Percentiles rank a stretch among this genome's conserved stretches.
Evolutionary conservation across 2,329 filamentous ascomycete genomes (phyloP).

Genomic region (Aspergillus felis): DNA sequence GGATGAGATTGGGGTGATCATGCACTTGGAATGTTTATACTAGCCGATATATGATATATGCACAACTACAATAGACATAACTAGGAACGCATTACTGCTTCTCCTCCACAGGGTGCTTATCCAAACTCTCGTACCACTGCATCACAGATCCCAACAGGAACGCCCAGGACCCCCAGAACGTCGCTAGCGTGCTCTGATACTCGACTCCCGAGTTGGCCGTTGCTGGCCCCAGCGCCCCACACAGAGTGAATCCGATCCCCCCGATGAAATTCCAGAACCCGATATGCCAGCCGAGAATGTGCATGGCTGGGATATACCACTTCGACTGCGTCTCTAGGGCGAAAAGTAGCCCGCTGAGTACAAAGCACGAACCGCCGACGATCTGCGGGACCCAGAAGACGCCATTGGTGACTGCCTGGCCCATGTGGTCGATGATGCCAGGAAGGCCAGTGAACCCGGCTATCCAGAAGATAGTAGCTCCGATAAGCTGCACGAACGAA

Average conservation of each 20-base stretch:
- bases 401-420: conserved; percentile 47
- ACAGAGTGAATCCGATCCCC: conserved; percentile 60
- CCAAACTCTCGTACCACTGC: conserved; percentile 49
- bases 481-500: conserved; percentile 53
- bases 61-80: too few relatives aligned
- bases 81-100: neutral
- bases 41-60: too few relatives aligned
- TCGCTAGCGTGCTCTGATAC: conserved; percentile 49
- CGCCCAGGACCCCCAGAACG: conserved; percentile 40
- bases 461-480: conserved; percentile 63
- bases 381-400: conserved; percentile 62
- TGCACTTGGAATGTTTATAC: too few relatives aligned
- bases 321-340: conserved; percentile 63
- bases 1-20: neutral
- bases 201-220: conserved; percentile 38
- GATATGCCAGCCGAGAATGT: conserved; percentile 63
- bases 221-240: conserved; percentile 54
- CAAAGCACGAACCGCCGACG: conserved; percentile 59
- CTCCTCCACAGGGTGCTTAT: conserved; percentile 45
- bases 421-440: conserved; percentile 51
- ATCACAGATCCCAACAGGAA: conserved; percentile 45
- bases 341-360: conserved; percentile 56
- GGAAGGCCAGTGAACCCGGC: conserved; percentile 59
- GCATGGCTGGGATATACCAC: conserved; percentile 58
- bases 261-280: conserved; percentile 64